A percentile compares a stretch with the other conserved stretches of the same genome.
These are phyloP conservation scores for Fusarium siculi DNA, from an alignment of 2,329 filamentous ascomycete genomes.

Conservation along the genomic window DNA sequence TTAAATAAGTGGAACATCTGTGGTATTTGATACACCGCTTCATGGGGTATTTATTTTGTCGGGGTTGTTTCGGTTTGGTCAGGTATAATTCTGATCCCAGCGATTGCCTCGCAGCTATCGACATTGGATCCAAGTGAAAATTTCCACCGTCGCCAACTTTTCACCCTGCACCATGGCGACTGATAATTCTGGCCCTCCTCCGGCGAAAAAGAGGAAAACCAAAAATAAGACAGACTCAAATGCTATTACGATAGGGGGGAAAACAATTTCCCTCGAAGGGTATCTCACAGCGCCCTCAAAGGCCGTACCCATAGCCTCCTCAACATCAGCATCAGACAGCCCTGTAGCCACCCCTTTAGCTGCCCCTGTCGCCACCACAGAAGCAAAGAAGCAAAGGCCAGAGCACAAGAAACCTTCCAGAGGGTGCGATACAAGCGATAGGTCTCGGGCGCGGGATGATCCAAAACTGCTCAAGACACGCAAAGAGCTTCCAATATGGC, in stretches of 20 bases:
- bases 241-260: conserved; percentile 59
- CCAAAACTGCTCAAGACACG: conserved; percentile 58
- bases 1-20: neutral
- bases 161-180: conserved; percentile 38
- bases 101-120: neutral
- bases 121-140: neutral
- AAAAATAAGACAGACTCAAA: conserved; percentile 49
- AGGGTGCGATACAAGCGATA: conserved; percentile 14
- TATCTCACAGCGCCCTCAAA: conserved; percentile 56
- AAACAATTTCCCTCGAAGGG: conserved; percentile 60
- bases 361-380: neutral
- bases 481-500: conserved; percentile 83
- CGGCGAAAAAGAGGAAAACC: conserved; percentile 54
- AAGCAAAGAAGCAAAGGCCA: neutral
- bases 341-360: conserved; percentile 5
- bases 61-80: neutral
- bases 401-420: conserved; percentile 12
- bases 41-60: neutral
- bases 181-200: conserved; percentile 39
- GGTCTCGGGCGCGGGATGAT: conserved; percentile 43
- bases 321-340: conserved; percentile 9
- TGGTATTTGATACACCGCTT: neutral
- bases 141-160: neutral
- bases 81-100: neutral
- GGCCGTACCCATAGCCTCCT: neutral